Conservation (phyloP, 83 land plant genomes). For the Diphasiastrum complanatum region DNA sequence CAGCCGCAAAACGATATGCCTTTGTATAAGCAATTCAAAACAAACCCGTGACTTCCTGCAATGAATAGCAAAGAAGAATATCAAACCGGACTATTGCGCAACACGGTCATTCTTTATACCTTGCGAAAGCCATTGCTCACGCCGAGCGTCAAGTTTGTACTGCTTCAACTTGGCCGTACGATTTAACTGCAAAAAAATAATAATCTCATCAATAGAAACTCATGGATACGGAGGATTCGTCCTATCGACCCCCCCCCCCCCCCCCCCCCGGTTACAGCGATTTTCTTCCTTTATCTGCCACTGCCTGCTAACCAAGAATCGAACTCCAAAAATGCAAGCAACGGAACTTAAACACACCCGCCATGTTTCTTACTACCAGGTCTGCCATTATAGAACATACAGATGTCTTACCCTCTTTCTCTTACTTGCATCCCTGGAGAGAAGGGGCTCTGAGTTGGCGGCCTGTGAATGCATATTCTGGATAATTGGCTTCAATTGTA, state of each 20-base stretch:
- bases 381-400: background rate
- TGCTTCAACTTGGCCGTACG: slow-evolving; percentile 84
- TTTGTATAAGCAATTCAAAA: slow-evolving; percentile 11
- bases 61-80: background rate
- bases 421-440: background rate
- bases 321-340: background rate
- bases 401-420: slow-evolving; percentile 2
- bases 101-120: slow-evolving; percentile 27
- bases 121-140: slow-evolving; percentile 92
- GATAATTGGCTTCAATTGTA: no score
- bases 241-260: background rate
- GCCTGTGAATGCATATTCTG: no score
- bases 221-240: background rate
- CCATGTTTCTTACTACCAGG: background rate
- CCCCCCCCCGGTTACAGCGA: background rate
- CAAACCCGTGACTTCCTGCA: slow-evolving; percentile 7
- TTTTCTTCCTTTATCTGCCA: no score
- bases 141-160: slow-evolving; percentile 74
- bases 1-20: background rate
- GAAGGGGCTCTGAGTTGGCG: no score
- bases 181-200: slow-evolving; percentile 42
- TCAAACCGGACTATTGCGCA: background rate
- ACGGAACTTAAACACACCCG: background rate
- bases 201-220: no score
- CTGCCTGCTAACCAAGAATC: no score